A percentile compares a stretch with the other conserved stretches of the same genome.
These are phyloP conservation scores for Argentina anserina DNA, from an alignment of 306 rosid species.

Conservation along the genomic window DNA sequence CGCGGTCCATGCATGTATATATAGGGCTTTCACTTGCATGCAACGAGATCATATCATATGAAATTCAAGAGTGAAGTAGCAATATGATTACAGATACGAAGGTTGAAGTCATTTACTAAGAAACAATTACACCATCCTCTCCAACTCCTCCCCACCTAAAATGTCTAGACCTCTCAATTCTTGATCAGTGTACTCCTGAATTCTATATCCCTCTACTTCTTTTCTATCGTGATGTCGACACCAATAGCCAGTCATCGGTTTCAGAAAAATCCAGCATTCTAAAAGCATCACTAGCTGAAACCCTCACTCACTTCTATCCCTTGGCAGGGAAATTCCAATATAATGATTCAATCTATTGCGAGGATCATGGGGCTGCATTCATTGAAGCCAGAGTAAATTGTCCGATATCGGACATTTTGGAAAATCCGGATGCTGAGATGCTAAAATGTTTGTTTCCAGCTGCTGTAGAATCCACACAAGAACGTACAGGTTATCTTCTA, in stretches of 20 bases:
- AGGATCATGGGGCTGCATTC: slow-evolving; percentile 21
- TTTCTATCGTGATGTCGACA: neutral
- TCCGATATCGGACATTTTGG: neutral
- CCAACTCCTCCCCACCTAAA: slow-evolving; percentile 22
- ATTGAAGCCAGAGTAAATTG: slow-evolving; percentile 1
- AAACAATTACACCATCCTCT: slow-evolving; percentile 21
- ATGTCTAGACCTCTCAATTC: slow-evolving; percentile 7
- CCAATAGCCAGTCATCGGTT: neutral
- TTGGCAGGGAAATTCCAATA: slow-evolving; percentile 13
- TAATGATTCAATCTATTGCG: neutral
- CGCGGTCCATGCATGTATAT: too few relatives aligned
- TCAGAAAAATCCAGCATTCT: neutral
- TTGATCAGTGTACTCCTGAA: neutral
- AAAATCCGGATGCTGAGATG: neutral
- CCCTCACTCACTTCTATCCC: slow-evolving; percentile 16
- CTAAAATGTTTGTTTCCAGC: slow-evolving; percentile 4
- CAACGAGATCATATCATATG: too few relatives aligned
- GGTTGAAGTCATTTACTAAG: slow-evolving; percentile 12
- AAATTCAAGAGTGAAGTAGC: neutral
- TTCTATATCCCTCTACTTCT: neutral
- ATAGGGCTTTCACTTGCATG: too few relatives aligned
- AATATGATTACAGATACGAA: neutral
- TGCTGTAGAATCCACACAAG: neutral
- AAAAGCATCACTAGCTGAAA: neutral
- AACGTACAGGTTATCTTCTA: slow-evolving; percentile 6